Evolutionary conservation across 2,329 filamentous ascomycete genomes (phyloP), one percentile per base, ranked within the genome.

Genomic region (Didymella pomorum): DNA sequence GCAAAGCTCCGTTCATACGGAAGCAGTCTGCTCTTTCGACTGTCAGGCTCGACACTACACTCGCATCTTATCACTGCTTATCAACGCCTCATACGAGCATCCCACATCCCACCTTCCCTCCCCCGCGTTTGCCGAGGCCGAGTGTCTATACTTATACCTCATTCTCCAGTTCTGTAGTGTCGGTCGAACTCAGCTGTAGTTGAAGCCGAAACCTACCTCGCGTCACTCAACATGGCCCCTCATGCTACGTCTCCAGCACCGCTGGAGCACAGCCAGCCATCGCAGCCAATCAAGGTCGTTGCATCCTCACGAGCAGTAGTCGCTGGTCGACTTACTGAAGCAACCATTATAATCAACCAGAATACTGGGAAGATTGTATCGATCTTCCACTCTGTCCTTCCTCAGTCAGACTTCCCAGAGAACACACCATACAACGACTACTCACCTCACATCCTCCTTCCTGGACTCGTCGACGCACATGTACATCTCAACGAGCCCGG

Each of bases 401-500:
- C 92, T 1, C 74, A 80, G n/a, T 85, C 86, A 6, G 84, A 87
- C 41, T 97, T 98, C 75, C 89, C 93, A 1, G 72, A 83, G 0
- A 87, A 86, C 37, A 88, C 89, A 8, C 82, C 83, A 6, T 98
- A 98, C 78, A 84, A 86, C 66, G 89, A 99, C 81, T 88, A 97
- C 79, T 92, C 90, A 21, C 92, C 94, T 11, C 86, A 89, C 77
- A 84, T 98, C 45, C 82, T 99, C 37, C 84, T 98, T 31, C 95
- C 95, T 0, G 95, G 95, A 20, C 83, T 99, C 28, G 94, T 99
- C 18, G 95, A 99, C 76, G 94, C 95, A 33, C 95, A 99, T 76
- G 95, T 99, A 35, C 95, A 99, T 80, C 86, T 98, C 68, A 98
- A 98, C 73, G 95, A 99, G 80, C 95, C 95, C 0, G 95, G 95